Conservation (phyloP, 2,329 filamentous ascomycete genomes). For the Talaromyces piceae region DNA sequence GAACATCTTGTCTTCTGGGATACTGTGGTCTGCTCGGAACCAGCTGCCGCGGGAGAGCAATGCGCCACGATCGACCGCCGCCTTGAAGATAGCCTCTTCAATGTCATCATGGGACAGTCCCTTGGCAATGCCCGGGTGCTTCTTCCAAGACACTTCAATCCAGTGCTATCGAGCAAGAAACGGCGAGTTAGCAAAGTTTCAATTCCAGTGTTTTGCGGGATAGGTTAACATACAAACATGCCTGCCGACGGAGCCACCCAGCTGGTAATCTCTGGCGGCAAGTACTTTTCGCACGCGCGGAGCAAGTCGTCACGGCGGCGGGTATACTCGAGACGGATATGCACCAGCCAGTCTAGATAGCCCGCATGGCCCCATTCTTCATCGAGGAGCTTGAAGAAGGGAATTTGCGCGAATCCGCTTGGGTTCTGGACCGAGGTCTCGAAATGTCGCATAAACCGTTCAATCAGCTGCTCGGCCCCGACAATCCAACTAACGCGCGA, state of each 20-base stretch:
- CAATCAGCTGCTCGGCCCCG: constrained; percentile 73
- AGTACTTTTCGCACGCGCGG: constrained; percentile 65
- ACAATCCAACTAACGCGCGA: constrained; percentile 83
- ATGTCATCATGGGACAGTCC: constrained; percentile 43
- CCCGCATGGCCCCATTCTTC: constrained; percentile 90
- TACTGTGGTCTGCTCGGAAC: constrained; percentile 71
- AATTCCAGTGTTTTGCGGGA: background rate
- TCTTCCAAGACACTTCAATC: constrained; percentile 41
- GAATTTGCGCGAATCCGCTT: constrained; percentile 72
- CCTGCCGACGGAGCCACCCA: constrained; percentile 75
- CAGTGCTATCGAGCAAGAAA: constrained; percentile 31
- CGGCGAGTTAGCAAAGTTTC: background rate
- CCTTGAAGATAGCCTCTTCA: constrained; percentile 80
- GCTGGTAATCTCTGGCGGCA: constrained; percentile 64
- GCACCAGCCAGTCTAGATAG: constrained; percentile 82
- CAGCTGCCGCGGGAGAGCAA: constrained; percentile 79
- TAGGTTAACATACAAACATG: constrained; percentile 77
- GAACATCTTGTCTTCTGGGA: constrained; percentile 59
- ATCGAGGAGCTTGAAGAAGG: constrained; percentile 83
- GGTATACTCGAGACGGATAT: constrained; percentile 75
- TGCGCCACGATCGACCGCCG: constrained; percentile 67
- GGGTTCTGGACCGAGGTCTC: constrained; percentile 83
- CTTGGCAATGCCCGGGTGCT: constrained; percentile 34
- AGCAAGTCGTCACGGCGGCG: constrained; percentile 68
- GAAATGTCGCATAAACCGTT: constrained; percentile 72